Percentiles rank a stretch among this genome's conserved stretches.
Conservation (phyloP, 2,329 filamentous ascomycete genomes). For the Pseudogymnoascus sp. region DNA sequence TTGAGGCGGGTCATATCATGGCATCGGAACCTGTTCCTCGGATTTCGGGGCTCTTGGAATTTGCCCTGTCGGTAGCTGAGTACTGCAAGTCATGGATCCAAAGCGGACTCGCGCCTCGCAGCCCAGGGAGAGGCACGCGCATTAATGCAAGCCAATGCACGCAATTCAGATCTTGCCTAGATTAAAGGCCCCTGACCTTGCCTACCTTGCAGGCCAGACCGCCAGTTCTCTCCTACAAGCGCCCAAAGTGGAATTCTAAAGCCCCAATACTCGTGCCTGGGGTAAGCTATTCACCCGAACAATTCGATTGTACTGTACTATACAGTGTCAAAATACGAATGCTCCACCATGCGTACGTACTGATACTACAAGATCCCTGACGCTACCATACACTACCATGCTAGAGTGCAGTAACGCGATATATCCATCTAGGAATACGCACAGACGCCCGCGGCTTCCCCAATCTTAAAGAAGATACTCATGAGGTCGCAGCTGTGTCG, state of each 20-base stretch:
- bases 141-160: slow-evolving; percentile 9
- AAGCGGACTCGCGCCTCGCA: neutral
- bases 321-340: slow-evolving; percentile 1
- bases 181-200: slow-evolving; percentile 20
- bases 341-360: neutral
- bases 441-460: neutral
- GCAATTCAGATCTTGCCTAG: slow-evolving; percentile 10
- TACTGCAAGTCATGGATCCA: slow-evolving; percentile 1
- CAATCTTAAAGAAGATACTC: slow-evolving; percentile 6
- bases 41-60: neutral
- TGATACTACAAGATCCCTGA: neutral
- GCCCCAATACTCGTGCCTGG: neutral
- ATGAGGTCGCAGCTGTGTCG: slow-evolving; percentile 5
- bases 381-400: neutral
- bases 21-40: slow-evolving; percentile 1
- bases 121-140: neutral
- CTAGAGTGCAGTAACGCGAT: neutral
- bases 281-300: neutral
- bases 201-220: slow-evolving; percentile 25
- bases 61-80: neutral
- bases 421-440: neutral
- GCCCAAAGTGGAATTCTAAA: slow-evolving; percentile 5
- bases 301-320: neutral
- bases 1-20: neutral
- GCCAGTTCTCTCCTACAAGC: slow-evolving; percentile 24